phyloP scores from a whole-genome alignment of 164 flowering plant genomes.

The Magnolia sinica region DNA sequence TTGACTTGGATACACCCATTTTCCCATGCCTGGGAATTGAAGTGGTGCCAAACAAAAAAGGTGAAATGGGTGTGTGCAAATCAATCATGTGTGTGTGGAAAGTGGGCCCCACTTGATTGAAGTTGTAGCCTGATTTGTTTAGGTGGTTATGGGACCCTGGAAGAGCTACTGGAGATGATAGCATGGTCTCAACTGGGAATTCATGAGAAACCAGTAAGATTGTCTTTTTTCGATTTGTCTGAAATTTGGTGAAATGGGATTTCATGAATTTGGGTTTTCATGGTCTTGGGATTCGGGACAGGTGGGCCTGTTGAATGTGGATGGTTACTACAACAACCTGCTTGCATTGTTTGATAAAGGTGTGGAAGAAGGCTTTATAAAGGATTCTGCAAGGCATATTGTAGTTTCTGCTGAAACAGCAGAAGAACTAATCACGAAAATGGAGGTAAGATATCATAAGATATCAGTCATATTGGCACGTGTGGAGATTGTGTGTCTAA shows the following conservation, averaged over 20 bases:
- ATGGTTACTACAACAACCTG: constrained; percentile 49
- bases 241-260: background rate
- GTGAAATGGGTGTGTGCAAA: background rate
- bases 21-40: background rate
- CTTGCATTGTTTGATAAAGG: constrained; percentile 49
- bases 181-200: constrained; percentile 48
- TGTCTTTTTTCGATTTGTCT: background rate
- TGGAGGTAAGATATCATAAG: constrained; percentile 30
- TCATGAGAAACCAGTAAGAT: constrained; percentile 37
- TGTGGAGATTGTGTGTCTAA: no score
- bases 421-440: constrained; percentile 31
- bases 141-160: constrained; percentile 48
- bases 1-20: background rate
- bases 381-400: constrained; percentile 31
- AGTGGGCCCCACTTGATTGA: constrained; percentile 11
- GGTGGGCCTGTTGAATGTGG: constrained; percentile 50
- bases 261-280: background rate
- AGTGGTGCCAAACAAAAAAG: constrained; percentile 2
- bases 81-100: background rate
- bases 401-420: constrained; percentile 37
- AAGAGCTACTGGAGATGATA: constrained; percentile 42
- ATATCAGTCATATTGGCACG: background rate
- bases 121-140: background rate
- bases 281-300: constrained; percentile 7
- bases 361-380: constrained; percentile 53